These are phyloP conservation scores for Myxozyma monticola DNA, from an alignment of 805 yeast species.

Conservation along the genomic window DNA sequence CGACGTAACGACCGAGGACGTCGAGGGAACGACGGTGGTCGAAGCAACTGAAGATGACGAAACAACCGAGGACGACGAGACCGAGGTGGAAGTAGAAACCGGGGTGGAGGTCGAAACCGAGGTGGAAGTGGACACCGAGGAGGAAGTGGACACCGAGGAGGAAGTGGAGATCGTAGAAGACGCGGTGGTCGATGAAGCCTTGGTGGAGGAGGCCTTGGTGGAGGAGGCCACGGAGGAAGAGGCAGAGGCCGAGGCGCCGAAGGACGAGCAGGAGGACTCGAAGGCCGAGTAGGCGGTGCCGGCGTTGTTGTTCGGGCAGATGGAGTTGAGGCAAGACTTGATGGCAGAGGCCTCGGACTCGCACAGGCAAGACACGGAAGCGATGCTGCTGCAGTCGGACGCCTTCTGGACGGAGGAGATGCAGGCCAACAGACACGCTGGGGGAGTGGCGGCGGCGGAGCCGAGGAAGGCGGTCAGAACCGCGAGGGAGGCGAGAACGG, in stretches of 20 bases:
- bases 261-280: conserved; percentile 35
- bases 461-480: conserved; percentile 36
- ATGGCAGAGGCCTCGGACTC: conserved; percentile 53
- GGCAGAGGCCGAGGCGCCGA: conserved; percentile 11
- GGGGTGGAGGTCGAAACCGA: conserved; percentile 6
- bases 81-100: conserved; percentile 33
- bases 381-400: conserved; percentile 57
- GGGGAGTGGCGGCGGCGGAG: conserved; percentile 61
- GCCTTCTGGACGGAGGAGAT: conserved; percentile 64
- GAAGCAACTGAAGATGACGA: conserved; percentile 29
- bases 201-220: conserved; percentile 26
- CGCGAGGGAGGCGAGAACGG: conserved; percentile 40
- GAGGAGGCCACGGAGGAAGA: conserved; percentile 16
- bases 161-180: conserved; percentile 9
- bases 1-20: conserved; percentile 21
- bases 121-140: conserved; percentile 6
- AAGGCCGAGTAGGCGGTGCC: conserved; percentile 62
- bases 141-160: conserved; percentile 15
- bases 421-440: conserved; percentile 86
- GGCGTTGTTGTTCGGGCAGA: conserved; percentile 66
- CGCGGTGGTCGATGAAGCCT: conserved; percentile 12
- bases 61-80: conserved; percentile 33
- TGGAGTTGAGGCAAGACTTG: conserved; percentile 60
- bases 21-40: conserved; percentile 31
- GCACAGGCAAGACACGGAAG: conserved; percentile 70